Evolutionary conservation across 805 yeast genomes (phyloP).

Genomic region (Peterozyma xylosa): DNA sequence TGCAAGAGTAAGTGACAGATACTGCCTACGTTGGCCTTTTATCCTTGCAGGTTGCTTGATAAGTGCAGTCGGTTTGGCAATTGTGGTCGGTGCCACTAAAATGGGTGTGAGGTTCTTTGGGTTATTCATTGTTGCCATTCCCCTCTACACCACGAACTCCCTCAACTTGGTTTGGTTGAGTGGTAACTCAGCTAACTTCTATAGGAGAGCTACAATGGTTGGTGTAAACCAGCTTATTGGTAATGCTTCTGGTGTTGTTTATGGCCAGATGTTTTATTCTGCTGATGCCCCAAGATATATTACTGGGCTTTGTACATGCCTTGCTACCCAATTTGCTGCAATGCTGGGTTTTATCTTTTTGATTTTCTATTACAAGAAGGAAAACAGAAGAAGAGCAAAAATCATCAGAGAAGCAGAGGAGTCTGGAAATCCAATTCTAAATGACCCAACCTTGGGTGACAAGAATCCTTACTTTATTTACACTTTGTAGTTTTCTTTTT

Average conservation of each 20-base stretch:
- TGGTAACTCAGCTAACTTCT: conserved; percentile 32
- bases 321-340: too few relatives aligned
- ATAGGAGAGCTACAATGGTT: conserved; percentile 33
- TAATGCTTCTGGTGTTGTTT: conserved; percentile 36
- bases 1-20: conserved; percentile 20
- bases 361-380: too few relatives aligned
- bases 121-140: conserved; percentile 25
- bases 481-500: too few relatives aligned
- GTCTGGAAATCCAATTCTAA: too few relatives aligned
- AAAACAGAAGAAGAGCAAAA: too few relatives aligned
- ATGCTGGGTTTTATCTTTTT: too few relatives aligned
- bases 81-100: conserved; percentile 20
- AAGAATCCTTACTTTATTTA: too few relatives aligned
- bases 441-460: too few relatives aligned
- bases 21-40: conserved; percentile 12
- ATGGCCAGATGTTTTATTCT: conserved; percentile 32
- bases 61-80: conserved; percentile 21
- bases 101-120: conserved; percentile 29
- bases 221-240: conserved; percentile 36
- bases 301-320: too few relatives aligned
- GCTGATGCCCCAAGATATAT: conserved; percentile 9
- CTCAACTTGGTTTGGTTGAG: conserved; percentile 36
- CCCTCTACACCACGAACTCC: conserved; percentile 29
- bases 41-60: conserved; percentile 19
- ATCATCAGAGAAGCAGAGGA: too few relatives aligned